These are phyloP conservation scores for Gossypium aridum DNA, from an alignment of 441 rosid species.

Conservation along the genomic window DNA sequence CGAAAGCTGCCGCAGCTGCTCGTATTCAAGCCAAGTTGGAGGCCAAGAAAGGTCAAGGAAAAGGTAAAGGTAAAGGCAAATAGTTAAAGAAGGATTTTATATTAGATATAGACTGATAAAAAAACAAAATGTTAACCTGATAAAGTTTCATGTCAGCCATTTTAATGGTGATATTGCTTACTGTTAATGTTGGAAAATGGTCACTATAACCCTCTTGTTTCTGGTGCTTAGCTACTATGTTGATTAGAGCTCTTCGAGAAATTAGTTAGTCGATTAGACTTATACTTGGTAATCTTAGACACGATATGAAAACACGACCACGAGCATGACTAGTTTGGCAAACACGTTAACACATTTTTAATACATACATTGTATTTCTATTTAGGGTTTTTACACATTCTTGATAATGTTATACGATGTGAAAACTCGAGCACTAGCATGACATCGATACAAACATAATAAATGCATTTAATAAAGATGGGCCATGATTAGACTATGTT, in stretches of 20 bases:
- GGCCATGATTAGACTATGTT: not conserved
- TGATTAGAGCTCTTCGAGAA: not conserved
- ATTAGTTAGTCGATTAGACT: not conserved
- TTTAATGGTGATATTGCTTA: not conserved
- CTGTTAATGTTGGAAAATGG: not conserved
- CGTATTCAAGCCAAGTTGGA: conserved; percentile 86
- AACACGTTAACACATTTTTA: not conserved
- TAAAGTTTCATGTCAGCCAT: not conserved
- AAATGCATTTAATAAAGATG: not conserved
- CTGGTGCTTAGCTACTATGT: not conserved
- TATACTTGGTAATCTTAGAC: not conserved
- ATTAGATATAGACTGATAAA: not conserved
- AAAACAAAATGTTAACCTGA: not conserved
- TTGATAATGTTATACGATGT: not conserved
- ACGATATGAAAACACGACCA: not conserved
- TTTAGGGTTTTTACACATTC: not conserved
- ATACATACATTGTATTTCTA: not conserved
- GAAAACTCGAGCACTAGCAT: not conserved
- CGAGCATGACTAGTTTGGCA: not conserved
- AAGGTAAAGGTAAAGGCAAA: conserved; percentile 83
- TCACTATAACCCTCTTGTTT: not conserved
- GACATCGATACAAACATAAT: not conserved
- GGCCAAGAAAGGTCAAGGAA: conserved; percentile 72
- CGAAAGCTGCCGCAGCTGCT: conserved; percentile 89
- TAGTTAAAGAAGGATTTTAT: conserved; percentile 7